Percentiles rank a stretch among this genome's conserved stretches.
Conservation (phyloP, 192 early-diverging fungal genomes). For the Allomyces arbusculus region DNA sequence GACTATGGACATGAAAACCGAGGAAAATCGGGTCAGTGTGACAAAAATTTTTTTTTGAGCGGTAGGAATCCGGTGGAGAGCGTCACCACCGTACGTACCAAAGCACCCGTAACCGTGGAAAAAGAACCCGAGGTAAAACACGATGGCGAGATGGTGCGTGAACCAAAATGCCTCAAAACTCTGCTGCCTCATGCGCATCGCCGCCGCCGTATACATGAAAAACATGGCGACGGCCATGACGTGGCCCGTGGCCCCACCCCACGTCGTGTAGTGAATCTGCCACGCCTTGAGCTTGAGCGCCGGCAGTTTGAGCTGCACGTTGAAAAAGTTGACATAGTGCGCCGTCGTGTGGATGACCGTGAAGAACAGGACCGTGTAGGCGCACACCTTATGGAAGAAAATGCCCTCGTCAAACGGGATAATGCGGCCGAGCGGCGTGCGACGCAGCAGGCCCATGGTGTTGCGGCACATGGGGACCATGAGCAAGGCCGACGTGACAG, state of each 20-base stretch:
- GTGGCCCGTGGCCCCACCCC: slow-evolving; percentile 43
- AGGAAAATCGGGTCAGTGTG: too few species aligned
- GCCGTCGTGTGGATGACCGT: slow-evolving; percentile 35
- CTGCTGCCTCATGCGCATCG: slow-evolving; percentile 25
- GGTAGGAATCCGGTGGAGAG: slow-evolving; percentile 7
- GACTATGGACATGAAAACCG: background rate
- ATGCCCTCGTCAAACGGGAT: slow-evolving; percentile 52
- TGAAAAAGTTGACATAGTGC: slow-evolving; percentile 36
- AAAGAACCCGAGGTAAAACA: slow-evolving; percentile 42
- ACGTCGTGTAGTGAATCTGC: slow-evolving; percentile 6
- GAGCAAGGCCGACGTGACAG: slow-evolving; percentile 40
- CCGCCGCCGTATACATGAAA: slow-evolving; percentile 33
- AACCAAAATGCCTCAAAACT: slow-evolving; percentile 63
- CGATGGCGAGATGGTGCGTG: slow-evolving; percentile 52
- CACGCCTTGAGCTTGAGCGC: slow-evolving; percentile 4
- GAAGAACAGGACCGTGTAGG: slow-evolving; percentile 44
- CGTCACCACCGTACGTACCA: slow-evolving; percentile 21
- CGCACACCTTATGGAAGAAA: slow-evolving; percentile 51
- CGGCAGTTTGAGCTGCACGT: slow-evolving; percentile 4
- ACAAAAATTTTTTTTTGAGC: too few species aligned
- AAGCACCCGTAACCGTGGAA: slow-evolving; percentile 41
- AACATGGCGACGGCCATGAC: slow-evolving; percentile 36
- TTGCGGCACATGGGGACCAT: slow-evolving; percentile 71
- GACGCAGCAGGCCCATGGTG: slow-evolving; percentile 26
- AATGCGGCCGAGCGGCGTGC: slow-evolving; percentile 31